Conservation (phyloP, 306 rosid genomes). For the Inga leiocalycina region DNA sequence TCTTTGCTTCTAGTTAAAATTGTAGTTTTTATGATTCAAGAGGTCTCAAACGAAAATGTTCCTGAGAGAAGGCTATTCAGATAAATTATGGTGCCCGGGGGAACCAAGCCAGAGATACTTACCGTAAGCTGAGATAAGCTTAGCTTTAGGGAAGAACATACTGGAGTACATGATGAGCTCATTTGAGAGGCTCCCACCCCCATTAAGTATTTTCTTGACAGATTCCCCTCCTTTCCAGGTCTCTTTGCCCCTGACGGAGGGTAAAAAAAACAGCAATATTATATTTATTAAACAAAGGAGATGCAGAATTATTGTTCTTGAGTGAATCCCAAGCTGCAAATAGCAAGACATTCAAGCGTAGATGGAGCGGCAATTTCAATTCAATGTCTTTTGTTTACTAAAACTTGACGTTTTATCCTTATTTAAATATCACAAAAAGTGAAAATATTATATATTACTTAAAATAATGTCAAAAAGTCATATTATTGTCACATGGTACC, state of each 20-base stretch:
- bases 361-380: background rate
- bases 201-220: conserved; percentile 81
- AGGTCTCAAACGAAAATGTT: conserved; percentile 4
- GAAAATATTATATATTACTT: background rate
- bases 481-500: background rate
- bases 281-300: conserved; percentile 27
- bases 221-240: conserved; percentile 57
- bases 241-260: conserved; percentile 45
- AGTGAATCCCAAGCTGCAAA: conserved; percentile 7
- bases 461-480: background rate
- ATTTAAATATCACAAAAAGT: background rate
- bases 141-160: conserved; percentile 70
- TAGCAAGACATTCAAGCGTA: background rate
- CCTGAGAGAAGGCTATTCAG: background rate
- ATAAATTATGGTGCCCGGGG: background rate
- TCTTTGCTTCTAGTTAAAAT: background rate
- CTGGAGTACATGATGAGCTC: conserved; percentile 58
- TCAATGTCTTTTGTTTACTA: background rate
- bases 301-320: background rate
- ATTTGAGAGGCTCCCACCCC: conserved; percentile 82
- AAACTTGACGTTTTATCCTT: background rate
- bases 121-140: conserved; percentile 94
- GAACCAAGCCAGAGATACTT: conserved; percentile 25
- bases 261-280: conserved; percentile 18
- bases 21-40: background rate